Conservation (phyloP, 805 yeast species). For the Danielia oregonensis region DNA sequence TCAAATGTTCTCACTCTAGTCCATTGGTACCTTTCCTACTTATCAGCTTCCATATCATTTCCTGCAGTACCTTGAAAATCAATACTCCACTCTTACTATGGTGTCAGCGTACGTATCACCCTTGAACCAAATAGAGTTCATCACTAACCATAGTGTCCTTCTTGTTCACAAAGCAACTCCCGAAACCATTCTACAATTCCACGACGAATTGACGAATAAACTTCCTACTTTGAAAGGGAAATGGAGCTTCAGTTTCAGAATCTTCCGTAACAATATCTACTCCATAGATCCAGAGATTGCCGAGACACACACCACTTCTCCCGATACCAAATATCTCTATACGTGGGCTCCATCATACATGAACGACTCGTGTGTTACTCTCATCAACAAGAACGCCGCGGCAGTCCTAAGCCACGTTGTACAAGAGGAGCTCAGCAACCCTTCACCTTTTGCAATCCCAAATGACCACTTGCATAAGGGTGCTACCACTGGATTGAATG, state of each 20-base stretch:
- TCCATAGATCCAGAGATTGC: conserved; percentile 39
- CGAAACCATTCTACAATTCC: conserved; percentile 62
- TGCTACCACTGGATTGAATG: conserved; percentile 52
- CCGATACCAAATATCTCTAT: conserved; percentile 45
- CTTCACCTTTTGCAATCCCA: conserved; percentile 26
- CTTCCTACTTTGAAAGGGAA: conserved; percentile 57
- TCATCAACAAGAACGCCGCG: conserved; percentile 40
- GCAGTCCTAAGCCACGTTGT: conserved; percentile 35
- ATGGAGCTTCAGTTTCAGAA: conserved; percentile 68
- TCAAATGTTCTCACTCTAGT: no score
- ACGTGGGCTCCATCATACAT: conserved; percentile 50
- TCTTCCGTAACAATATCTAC: conserved; percentile 61
- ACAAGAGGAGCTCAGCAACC: conserved; percentile 25
- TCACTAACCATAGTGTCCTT: conserved; percentile 35
- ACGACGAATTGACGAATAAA: conserved; percentile 66
- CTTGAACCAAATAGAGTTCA: no score
- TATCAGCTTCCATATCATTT: no score
- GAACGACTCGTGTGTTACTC: conserved; percentile 43
- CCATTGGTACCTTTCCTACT: no score
- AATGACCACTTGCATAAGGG: conserved; percentile 43
- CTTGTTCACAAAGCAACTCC: conserved; percentile 44
- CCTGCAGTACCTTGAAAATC: no score
- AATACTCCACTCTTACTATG: no score
- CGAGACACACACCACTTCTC: conserved; percentile 24
- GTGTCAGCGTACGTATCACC: neutral